Percentiles rank a stretch among this genome's conserved stretches.
Conservation (phyloP, 495 filamentous ascomycete species). For the Xylaria castorea region DNA sequence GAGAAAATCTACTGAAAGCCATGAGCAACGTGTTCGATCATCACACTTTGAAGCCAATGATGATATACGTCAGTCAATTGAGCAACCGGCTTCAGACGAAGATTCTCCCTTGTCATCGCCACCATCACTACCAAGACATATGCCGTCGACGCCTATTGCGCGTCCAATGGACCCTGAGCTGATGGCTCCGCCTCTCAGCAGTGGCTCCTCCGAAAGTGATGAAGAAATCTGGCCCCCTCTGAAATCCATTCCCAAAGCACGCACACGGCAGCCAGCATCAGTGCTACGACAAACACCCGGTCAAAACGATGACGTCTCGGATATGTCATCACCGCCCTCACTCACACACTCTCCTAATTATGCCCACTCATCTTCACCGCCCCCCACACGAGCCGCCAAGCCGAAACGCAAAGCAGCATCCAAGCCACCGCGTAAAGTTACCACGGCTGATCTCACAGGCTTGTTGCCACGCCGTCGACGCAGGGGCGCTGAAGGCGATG, state of each 20-base stretch:
- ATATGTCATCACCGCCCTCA: conserved; percentile 57
- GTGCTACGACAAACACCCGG: conserved; percentile 41
- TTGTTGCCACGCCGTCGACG: conserved; percentile 50
- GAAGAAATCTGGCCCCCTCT: conserved; percentile 49
- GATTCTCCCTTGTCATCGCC: conserved; percentile 33
- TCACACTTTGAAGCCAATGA: conserved; percentile 40
- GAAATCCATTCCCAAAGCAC: conserved; percentile 45
- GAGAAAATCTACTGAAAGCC: conserved; percentile 52
- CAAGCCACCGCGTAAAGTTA: conserved; percentile 41
- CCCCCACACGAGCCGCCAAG: conserved; percentile 33
- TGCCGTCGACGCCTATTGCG: conserved; percentile 33
- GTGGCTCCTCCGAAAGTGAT: conserved; percentile 47
- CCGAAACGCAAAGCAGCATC: conserved; percentile 32
- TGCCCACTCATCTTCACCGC: conserved; percentile 37
- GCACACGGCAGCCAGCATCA: conserved; percentile 31
- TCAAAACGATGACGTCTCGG: conserved; percentile 44
- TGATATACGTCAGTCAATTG: conserved; percentile 38
- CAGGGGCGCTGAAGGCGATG: conserved; percentile 31
- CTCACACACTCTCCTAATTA: conserved; percentile 60
- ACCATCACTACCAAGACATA: conserved; percentile 27
- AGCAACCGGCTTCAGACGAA: conserved; percentile 37
- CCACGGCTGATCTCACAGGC: conserved; percentile 51
- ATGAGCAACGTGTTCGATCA: conserved; percentile 37
- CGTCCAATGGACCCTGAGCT: conserved; percentile 46
- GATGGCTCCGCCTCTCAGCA: conserved; percentile 54